phyloP scores from a whole-genome alignment of 805 yeast species.

The Komagataella phaffii region DNA sequence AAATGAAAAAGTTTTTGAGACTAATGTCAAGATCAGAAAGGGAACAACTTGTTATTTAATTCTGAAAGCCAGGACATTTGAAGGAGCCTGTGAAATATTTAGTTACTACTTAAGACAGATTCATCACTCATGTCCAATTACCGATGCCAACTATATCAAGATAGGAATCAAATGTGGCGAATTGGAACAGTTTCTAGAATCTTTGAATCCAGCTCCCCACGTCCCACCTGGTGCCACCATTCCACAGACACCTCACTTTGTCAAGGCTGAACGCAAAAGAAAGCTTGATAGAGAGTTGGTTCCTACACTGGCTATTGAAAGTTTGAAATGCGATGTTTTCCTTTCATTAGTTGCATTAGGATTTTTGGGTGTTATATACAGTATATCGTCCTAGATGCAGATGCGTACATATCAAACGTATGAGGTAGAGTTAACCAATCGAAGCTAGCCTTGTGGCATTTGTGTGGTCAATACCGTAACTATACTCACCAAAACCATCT shows the following conservation, averaged over 20 bases:
- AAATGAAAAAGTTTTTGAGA: slow-evolving; percentile 58
- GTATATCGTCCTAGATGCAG: neutral
- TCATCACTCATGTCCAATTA: slow-evolving; percentile 65
- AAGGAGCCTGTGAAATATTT: slow-evolving; percentile 68
- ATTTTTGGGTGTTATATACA: neutral
- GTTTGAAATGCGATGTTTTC: neutral
- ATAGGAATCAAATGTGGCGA: slow-evolving; percentile 80
- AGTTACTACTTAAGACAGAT: slow-evolving; percentile 59
- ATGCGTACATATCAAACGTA: neutral
- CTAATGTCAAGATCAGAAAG: slow-evolving; percentile 78
- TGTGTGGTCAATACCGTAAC: slow-evolving; percentile 4
- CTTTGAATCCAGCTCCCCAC: slow-evolving; percentile 47
- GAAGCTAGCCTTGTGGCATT: neutral
- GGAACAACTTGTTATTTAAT: slow-evolving; percentile 76
- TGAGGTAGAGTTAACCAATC: neutral
- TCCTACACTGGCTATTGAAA: slow-evolving; percentile 8
- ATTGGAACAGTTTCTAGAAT: slow-evolving; percentile 79
- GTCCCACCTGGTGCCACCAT: slow-evolving; percentile 39
- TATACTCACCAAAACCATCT: slow-evolving; percentile 6
- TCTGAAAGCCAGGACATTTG: slow-evolving; percentile 57
- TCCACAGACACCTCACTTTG: slow-evolving; percentile 31
- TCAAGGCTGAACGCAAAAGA: slow-evolving; percentile 30
- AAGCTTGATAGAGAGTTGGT: slow-evolving; percentile 18
- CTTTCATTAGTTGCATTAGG: neutral
- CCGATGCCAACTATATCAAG: slow-evolving; percentile 76